Evolutionary conservation across 768 basidiomycete species (phyloP).

Genomic region (Amanita rimosa): DNA sequence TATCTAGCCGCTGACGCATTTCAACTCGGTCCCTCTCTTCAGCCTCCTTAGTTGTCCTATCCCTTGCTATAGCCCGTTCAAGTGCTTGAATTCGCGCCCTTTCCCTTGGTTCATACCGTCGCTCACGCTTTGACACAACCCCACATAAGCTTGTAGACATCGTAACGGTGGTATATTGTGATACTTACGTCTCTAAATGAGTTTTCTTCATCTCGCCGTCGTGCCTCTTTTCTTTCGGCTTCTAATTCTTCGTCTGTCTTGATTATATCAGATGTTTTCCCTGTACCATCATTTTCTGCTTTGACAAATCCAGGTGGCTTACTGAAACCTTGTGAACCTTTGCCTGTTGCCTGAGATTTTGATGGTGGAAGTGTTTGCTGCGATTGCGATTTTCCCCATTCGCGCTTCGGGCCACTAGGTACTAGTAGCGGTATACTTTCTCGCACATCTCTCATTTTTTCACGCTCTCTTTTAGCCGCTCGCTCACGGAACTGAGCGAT

Average conservation of each 20-base stretch:
- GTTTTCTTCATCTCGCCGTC: slow-evolving; percentile 69
- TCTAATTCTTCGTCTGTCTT: slow-evolving; percentile 83
- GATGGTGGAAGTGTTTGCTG: slow-evolving; percentile 21
- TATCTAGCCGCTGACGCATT: slow-evolving; percentile 69
- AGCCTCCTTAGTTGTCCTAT: slow-evolving; percentile 59
- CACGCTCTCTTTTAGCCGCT: slow-evolving; percentile 82
- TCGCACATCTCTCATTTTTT: slow-evolving; percentile 74
- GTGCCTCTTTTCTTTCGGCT: slow-evolving; percentile 62
- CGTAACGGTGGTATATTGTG: neutral
- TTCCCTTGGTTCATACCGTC: slow-evolving; percentile 88
- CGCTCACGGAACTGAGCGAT: slow-evolving; percentile 95
- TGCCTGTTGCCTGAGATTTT: slow-evolving; percentile 43
- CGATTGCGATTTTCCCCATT: slow-evolving; percentile 63
- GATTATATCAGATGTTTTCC: slow-evolving; percentile 15
- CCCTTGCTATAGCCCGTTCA: slow-evolving; percentile 66
- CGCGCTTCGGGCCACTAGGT: slow-evolving; percentile 71
- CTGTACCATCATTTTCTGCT: slow-evolving; percentile 32
- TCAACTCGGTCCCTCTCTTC: slow-evolving; percentile 75
- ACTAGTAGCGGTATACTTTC: slow-evolving; percentile 40
- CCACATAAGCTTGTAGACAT: neutral
- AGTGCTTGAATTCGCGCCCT: slow-evolving; percentile 66
- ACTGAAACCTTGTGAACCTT: slow-evolving; percentile 65
- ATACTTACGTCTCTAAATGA: slow-evolving; percentile 77
- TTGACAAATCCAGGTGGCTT: slow-evolving; percentile 81
- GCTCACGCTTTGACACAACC: slow-evolving; percentile 59